Evolutionary conservation across 495 filamentous ascomycete genomes (phyloP).

Genomic region (Daldinia concentrica): DNA sequence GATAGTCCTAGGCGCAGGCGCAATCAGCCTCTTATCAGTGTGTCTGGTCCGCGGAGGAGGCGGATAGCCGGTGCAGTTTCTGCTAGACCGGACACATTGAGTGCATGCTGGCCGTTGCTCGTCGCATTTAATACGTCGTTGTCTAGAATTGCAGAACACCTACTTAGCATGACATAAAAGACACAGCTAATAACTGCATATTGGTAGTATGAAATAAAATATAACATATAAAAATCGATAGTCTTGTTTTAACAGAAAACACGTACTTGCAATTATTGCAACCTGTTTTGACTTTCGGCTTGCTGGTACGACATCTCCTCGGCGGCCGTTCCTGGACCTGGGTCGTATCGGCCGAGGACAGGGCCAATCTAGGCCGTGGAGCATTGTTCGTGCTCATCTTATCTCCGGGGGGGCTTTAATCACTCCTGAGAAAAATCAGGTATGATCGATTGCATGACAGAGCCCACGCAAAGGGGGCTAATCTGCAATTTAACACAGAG

Average conservation of each 20-base stretch:
- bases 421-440: constrained; percentile 3
- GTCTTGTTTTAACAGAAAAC: constrained; percentile 10
- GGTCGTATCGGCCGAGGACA: constrained; percentile 15
- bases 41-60: constrained; percentile 55
- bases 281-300: constrained; percentile 63
- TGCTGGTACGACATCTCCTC: constrained; percentile 55
- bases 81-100: constrained; percentile 63
- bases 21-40: constrained; percentile 53
- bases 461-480: constrained; percentile 5
- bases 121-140: constrained; percentile 72
- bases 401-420: constrained; percentile 11
- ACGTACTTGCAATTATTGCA: constrained; percentile 68
- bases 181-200: constrained; percentile 17
- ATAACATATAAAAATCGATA: constrained; percentile 11
- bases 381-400: constrained; percentile 23
- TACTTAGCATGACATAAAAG: constrained; percentile 28
- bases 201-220: not conserved
- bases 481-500: not conserved
- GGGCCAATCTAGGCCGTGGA: constrained; percentile 15
- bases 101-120: constrained; percentile 67
- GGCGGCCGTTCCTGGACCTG: constrained; percentile 36
- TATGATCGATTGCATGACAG: constrained; percentile 21
- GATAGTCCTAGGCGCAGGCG: constrained; percentile 57
- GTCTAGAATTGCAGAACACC: constrained; percentile 51
- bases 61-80: constrained; percentile 61